Evolutionary conservation across 352 stramenopile genomes (phyloP), one percentile per base, ranked within the genome.

Genomic region (Globisporangium takayamanum): DNA sequence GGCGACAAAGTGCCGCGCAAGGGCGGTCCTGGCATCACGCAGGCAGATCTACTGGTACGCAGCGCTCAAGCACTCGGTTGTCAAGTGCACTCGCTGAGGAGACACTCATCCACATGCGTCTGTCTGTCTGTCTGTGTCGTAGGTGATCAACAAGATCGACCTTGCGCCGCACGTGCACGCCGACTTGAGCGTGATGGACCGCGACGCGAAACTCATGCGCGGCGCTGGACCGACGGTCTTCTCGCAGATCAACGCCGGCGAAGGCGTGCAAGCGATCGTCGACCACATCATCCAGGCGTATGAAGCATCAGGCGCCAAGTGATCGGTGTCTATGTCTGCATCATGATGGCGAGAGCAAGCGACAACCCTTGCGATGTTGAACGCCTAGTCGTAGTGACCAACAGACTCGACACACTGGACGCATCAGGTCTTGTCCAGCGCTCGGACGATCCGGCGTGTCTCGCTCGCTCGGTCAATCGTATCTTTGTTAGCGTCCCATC

Each of bases 81-180:
- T 14, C 28, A 33, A 33, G 28, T 33, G 28, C 28, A 33, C 28
- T 33, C 1, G 28, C 28, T 33, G 28, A 33, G 8, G 18, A 16
- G 0, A 41, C 15, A 58, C 39, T n/a, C 36, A 25, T 14, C n/a
- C 20, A 20, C 8, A 45, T 53, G 42, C 26, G n/a, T 53, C 18
- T 60, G 8, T 36, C 42, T 18, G 11, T 39, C 33, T 10, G 33
- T 2, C 10, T 10, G 10, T 39, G 33, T 12, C 16, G 16, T 66
- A 98, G n/a, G 72, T 99, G 15, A 96, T 99, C 62, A 99, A 99
- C 79, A 99, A 99, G 78, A 99, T 97, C 69, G 97, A 99, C 66
- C 70, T 99, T 30, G 96, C 97, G 2, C 93, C 97, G 50, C 85
- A 96, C 50, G 97, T 99, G 12, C 92, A 94, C 61, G 94, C 96